Percentiles rank a stretch among this genome's conserved stretches.
Conservation (phyloP, 768 basidiomycete genomes). For the Rhodotorula toruloides region DNA sequence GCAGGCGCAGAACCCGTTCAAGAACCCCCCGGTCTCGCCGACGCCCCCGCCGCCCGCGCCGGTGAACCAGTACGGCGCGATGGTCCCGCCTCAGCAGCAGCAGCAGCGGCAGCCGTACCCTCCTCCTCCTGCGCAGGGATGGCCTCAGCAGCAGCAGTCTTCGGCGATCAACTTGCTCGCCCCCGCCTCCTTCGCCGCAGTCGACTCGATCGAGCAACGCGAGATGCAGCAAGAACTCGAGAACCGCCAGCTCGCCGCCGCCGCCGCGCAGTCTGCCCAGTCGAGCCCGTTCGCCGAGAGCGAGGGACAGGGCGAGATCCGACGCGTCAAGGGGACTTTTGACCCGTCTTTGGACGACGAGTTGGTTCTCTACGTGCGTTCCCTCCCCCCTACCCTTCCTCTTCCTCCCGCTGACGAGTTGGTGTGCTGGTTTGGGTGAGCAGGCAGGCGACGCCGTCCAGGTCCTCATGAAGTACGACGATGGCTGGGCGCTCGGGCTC, state of each 20-base stretch:
- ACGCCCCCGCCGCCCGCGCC: too few relatives aligned
- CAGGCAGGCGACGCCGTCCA: slow-evolving; percentile 41
- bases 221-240: slow-evolving; percentile 31
- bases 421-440: too few relatives aligned
- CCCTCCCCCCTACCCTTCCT: neutral
- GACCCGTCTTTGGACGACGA: slow-evolving; percentile 42
- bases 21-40: too few relatives aligned
- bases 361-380: slow-evolving; percentile 38
- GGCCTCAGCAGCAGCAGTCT: neutral
- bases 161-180: slow-evolving; percentile 29
- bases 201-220: slow-evolving; percentile 29
- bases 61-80: too few relatives aligned
- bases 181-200: neutral
- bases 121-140: neutral
- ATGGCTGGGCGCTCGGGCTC: slow-evolving; percentile 40
- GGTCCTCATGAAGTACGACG: slow-evolving; percentile 43
- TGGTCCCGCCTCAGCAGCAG: neutral
- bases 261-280: neutral
- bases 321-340: slow-evolving; percentile 39
- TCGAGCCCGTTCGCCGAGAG: slow-evolving; percentile 40
- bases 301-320: slow-evolving; percentile 37
- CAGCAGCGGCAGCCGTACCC: neutral
- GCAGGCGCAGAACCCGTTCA: too few relatives aligned
- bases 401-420: neutral
- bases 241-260: neutral